Conservation (phyloP, 2,329 filamentous ascomycete species). For the Gaeumannomyces tritici region DNA sequence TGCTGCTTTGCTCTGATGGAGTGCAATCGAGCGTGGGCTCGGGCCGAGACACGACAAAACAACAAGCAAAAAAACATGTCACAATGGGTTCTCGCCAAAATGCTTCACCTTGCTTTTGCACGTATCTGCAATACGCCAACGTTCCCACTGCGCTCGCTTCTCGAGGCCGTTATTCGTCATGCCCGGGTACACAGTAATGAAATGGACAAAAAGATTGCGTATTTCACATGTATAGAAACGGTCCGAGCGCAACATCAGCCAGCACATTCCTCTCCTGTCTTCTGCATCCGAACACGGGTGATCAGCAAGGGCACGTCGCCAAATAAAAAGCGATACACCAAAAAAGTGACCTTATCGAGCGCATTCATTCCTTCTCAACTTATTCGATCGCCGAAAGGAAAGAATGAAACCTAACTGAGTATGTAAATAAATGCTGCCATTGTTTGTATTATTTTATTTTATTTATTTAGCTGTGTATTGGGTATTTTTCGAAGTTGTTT, state of each 20-base stretch:
- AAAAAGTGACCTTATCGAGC: no score
- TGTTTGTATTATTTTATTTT: no score
- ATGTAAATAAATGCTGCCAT: no score
- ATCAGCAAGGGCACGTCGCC: not conserved
- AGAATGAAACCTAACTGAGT: no score
- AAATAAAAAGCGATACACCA: no score
- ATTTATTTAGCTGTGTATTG: no score
- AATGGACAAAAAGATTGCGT: not conserved
- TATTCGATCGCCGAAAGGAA: no score
- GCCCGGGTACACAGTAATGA: no score
- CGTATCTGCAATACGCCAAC: no score
- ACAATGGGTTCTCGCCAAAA: not conserved
- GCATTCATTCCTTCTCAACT: no score
- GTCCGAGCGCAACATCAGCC: not conserved
- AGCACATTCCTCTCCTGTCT: not conserved
- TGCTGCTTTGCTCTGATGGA: not conserved
- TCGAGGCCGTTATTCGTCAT: not conserved
- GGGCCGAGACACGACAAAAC: not conserved
- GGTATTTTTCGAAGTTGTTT: no score
- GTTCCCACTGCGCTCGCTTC: not conserved
- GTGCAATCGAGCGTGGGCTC: not conserved
- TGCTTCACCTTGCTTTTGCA: not conserved
- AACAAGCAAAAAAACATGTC: not conserved
- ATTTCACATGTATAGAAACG: not conserved
- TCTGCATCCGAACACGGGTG: not conserved